Evolutionary conservation across 2,329 filamentous ascomycete genomes (phyloP), one percentile per base, ranked within the genome.

Genomic region (Calycina marina): DNA sequence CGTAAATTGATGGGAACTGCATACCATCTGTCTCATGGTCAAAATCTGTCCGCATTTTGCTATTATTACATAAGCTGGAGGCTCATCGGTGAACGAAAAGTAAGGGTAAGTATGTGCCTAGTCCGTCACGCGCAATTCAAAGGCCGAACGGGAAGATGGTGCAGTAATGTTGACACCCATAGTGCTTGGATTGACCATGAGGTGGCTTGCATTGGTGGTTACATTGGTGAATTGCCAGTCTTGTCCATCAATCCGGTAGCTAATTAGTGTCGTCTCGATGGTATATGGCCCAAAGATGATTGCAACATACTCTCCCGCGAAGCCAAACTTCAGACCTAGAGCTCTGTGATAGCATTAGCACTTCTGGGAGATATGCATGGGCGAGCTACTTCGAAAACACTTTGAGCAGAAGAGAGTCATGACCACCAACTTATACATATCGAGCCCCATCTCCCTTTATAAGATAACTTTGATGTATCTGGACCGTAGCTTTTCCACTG

Each of bases 141-240:
- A 70, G 0, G 57, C 61, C 18, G 60, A 58, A 1, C 61, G 61
- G 25, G 48, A 56, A 13, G 63, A 45, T 0, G 62, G 57, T 8
- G 52, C 52, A 0, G 58, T 62, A 24, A 60, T 45, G 30, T 60
- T 56, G 6, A 64, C 52, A 4, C 61, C 62, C 1, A 59, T 53
- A 0, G 60, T 65, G n/a, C 48, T 46, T 0, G 58, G 49, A 12
- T 53, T 60, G 30, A 71, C 56, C 30, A 77, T 61, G 11, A 31
- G 18, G 18, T 75, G 68, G 0, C 69, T 73, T 9, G 57, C 58
- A 15, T 61, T 59, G 0, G 62, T 59, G 2, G 68, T 72, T 28
- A 75, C 62, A 43, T 76, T 75, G 18, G 67, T 70, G 44, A 74
- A 67, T 35, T 59, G 55, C 70, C 70, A 76, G 45, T 72, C 69